Conservation (phyloP, 306 rosid species). For the Cicer yamashitae region DNA sequence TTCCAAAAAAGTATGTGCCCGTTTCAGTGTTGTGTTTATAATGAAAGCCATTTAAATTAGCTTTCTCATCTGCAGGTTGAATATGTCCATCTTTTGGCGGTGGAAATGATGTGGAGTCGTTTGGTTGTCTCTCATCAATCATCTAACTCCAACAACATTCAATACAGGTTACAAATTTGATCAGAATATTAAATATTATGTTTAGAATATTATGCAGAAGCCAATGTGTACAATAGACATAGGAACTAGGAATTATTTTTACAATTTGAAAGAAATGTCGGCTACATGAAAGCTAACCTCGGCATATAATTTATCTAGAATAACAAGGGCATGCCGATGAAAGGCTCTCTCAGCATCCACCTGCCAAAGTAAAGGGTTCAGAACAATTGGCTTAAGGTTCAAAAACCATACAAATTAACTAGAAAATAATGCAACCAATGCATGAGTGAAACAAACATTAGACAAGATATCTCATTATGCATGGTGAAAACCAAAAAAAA, state of each 20-base stretch:
- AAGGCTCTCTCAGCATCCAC: constrained; percentile 84
- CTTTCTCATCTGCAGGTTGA: constrained; percentile 52
- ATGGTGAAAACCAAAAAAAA: neutral
- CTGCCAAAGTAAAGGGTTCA: constrained; percentile 50
- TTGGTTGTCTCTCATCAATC: constrained; percentile 60
- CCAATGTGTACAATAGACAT: constrained; percentile 29
- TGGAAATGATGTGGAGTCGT: constrained; percentile 54
- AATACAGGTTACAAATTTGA: constrained; percentile 39
- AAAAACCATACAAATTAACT: constrained; percentile 28
- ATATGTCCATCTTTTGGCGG: constrained; percentile 49
- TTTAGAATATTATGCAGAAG: constrained; percentile 3
- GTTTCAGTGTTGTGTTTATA: constrained; percentile 49
- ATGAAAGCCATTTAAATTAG: constrained; percentile 52
- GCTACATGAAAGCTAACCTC: constrained; percentile 63
- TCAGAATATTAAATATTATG: neutral
- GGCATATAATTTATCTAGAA: constrained; percentile 72
- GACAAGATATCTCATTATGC: constrained; percentile 15
- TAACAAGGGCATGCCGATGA: constrained; percentile 75
- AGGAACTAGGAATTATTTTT: constrained; percentile 30
- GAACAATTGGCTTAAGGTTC: constrained; percentile 35
- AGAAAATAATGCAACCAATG: constrained; percentile 18
- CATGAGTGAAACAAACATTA: constrained; percentile 30
- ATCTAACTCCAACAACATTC: constrained; percentile 62
- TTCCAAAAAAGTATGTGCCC: constrained; percentile 65
- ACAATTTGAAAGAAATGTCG: constrained; percentile 34